Base-by-base conservation (phyloP, 2,329 filamentous ascomycete species). In the Epichloe brachyelytri region DNA sequence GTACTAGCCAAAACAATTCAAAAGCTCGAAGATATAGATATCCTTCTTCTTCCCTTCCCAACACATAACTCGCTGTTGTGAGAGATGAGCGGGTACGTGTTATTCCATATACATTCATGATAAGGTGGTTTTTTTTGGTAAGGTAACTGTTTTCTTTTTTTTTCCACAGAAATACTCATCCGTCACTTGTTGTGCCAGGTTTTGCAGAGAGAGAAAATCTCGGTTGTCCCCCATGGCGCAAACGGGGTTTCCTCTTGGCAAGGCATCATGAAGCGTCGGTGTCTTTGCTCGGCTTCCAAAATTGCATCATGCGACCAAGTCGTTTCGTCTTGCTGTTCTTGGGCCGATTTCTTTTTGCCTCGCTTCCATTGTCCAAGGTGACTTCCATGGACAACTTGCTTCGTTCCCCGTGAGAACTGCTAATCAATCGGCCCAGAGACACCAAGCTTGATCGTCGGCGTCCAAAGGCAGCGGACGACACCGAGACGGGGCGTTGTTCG, bases 321-420 rank as follows among this genome's bases (percentile, higher is more conserved):
- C 85, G 77, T 63, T 82, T 86, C 38, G 79, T 72, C 64, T 82
- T 85, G 71, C 83, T 86, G 22, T 59, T 61, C 63, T 80, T 81
- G 7, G 63, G 58, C 70, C 76, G 77, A 59, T 63, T 58, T 71
- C 75, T 78, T 60, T 78, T 79, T 36, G 53, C 56, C 34, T 79
- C 78, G 0, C 69, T 61, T n/a, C 82, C 75, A 40, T 68, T 71
- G 43, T 80, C 78, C 54, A 71, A 60, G 5, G 74, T 72, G 44
- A 84, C 78, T 61, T 87, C 84, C 59, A 83, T 81, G 0, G 82
- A 85, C 20, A 88, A 70, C 63, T 88, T 88, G 72, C 83, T 87
- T 57, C 79, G 78, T 65, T 88, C 84, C 8, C 82, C 83, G 58
- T 88, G 84, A 3, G 82, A 82, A 56, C 80, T 83, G 63, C 82